phyloP scores from a whole-genome alignment of 306 rosid genomes.

The Leucaena leucocephala region DNA sequence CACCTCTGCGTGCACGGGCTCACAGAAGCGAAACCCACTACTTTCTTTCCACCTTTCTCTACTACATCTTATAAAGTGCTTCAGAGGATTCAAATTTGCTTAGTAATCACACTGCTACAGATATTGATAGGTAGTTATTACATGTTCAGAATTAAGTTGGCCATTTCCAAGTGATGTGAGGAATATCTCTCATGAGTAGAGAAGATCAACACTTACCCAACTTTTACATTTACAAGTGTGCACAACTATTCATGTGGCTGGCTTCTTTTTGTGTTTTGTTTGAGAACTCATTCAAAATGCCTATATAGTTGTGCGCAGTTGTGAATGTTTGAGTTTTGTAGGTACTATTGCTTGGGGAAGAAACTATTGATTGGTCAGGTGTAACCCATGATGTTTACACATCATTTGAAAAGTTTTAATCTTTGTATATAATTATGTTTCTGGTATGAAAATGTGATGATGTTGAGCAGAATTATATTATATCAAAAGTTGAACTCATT shows the following conservation, averaged over 20 bases:
- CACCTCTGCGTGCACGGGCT: not conserved
- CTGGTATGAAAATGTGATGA: not conserved
- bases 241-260: constrained; percentile 24
- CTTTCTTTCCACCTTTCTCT: not conserved
- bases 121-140: constrained; percentile 51
- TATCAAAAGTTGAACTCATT: not conserved
- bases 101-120: constrained; percentile 45
- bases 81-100: constrained; percentile 35
- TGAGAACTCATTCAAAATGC: constrained; percentile 28
- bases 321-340: not conserved
- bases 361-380: not conserved
- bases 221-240: constrained; percentile 25
- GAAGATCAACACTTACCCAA: constrained; percentile 30
- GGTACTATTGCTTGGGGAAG: constrained; percentile 2
- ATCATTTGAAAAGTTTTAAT: not conserved
- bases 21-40: not conserved
- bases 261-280: not conserved
- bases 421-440: not conserved
- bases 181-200: constrained; percentile 13
- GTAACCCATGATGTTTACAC: not conserved
- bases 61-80: not conserved
- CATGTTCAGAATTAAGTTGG: constrained; percentile 40
- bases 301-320: constrained; percentile 5
- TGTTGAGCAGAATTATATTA: not conserved
- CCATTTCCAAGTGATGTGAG: constrained; percentile 37